Evolutionary conservation across 352 stramenopile genomes (phyloP).

Genomic region (Pythium guiyangense): DNA sequence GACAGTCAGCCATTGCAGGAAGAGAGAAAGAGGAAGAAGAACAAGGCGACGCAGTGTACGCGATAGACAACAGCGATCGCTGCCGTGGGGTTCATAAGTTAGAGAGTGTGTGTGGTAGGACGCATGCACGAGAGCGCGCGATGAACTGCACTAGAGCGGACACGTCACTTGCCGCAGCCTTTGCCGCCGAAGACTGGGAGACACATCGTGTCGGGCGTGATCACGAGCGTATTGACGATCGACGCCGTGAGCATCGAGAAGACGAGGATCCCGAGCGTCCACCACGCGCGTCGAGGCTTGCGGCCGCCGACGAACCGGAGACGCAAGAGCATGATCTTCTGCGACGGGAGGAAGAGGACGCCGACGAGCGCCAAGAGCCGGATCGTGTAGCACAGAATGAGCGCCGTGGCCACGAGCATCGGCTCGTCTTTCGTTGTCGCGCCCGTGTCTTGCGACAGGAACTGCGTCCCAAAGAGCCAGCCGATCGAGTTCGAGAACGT

Average conservation of each 20-base stretch:
- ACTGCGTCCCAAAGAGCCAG: constrained; percentile 16
- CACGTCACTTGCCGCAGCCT: constrained; percentile 16
- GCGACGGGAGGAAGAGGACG: constrained; percentile 17
- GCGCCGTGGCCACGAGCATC: constrained; percentile 24
- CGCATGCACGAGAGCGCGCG: too few relatives aligned
- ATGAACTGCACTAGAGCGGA: too few relatives aligned
- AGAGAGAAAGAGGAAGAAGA: too few relatives aligned
- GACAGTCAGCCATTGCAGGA: too few relatives aligned
- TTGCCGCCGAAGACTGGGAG: constrained; percentile 24
- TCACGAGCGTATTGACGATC: constrained; percentile 22
- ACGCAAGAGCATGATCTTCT: constrained; percentile 16
- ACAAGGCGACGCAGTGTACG: too few relatives aligned
- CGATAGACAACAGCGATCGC: too few relatives aligned
- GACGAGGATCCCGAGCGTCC: constrained; percentile 14
- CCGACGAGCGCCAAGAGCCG: constrained; percentile 21
- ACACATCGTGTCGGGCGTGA: constrained; percentile 28
- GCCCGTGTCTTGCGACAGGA: constrained; percentile 9
- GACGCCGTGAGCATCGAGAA: constrained; percentile 15
- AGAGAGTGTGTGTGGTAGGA: too few relatives aligned
- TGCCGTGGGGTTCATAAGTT: too few relatives aligned
- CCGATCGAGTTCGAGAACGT: constrained; percentile 19
- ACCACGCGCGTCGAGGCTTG: constrained; percentile 12
- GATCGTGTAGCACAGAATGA: constrained; percentile 22
- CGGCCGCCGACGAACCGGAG: constrained; percentile 14
- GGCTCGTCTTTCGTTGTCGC: constrained; percentile 18